Percentiles rank a stretch among this genome's conserved stretches.
These are phyloP conservation scores for Claviceps sorghi DNA, from an alignment of 2,329 filamentous ascomycete species.

Conservation along the genomic window DNA sequence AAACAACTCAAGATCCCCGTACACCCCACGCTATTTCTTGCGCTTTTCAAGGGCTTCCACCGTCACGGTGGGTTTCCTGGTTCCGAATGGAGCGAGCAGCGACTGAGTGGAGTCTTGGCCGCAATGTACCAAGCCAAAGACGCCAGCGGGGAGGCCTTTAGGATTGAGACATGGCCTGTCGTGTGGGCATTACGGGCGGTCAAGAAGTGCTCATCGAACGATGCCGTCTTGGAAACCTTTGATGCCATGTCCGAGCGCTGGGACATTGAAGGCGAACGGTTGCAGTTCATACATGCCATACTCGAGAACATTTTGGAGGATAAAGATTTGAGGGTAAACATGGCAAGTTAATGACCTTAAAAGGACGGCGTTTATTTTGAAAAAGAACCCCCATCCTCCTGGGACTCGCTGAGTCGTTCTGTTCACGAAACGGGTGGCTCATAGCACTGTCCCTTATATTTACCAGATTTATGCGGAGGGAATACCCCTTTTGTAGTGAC, in stretches of 20 bases:
- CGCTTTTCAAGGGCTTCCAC: conserved; percentile 71
- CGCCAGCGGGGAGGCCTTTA: conserved; percentile 28
- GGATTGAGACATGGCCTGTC: conserved; percentile 45
- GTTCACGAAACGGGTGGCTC: background rate
- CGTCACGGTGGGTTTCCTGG: conserved; percentile 49
- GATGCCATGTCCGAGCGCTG: conserved; percentile 33
- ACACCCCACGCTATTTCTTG: conserved; percentile 63
- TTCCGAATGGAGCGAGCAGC: conserved; percentile 56
- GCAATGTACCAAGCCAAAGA: conserved; percentile 46
- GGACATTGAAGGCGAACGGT: conserved; percentile 25
- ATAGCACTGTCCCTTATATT: background rate
- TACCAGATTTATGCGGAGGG: background rate
- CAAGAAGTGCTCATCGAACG: conserved; percentile 38
- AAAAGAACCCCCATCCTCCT: background rate
- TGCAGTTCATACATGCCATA: conserved; percentile 32
- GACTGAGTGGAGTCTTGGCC: conserved; percentile 54
- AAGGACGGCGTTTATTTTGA: background rate
- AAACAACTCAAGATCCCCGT: conserved; percentile 49
- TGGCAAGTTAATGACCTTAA: conserved; percentile 12
- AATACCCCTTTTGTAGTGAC: background rate
- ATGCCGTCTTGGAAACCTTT: conserved; percentile 40
- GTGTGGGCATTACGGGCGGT: conserved; percentile 50
- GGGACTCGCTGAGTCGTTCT: background rate
- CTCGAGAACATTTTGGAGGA: conserved; percentile 27
- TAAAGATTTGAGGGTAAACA: conserved; percentile 16